phyloP scores from a whole-genome alignment of 1,284 basidiomycete species.

The Leccinum glutinopallens region DNA sequence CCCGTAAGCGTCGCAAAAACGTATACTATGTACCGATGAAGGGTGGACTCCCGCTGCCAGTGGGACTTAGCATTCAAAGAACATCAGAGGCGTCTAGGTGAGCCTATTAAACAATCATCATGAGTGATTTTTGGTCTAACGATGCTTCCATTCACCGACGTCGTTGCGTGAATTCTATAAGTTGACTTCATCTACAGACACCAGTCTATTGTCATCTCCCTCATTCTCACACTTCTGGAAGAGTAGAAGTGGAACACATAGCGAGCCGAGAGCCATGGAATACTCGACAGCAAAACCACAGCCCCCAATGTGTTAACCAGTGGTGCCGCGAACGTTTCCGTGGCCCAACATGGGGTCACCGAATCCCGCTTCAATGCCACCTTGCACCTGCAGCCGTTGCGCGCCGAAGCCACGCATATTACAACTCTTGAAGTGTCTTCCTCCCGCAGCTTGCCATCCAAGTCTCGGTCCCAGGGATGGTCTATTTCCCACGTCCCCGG shows the following conservation, averaged over 20 bases:
- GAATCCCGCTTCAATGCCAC: slow-evolving; percentile 3
- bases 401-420: not conserved
- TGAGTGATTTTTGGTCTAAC: slow-evolving; percentile 3
- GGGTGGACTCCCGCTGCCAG: slow-evolving; percentile 62
- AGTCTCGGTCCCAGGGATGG: not conserved
- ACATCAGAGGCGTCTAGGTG: slow-evolving; percentile 91
- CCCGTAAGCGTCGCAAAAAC: slow-evolving; percentile 84
- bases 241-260: slow-evolving; percentile 86
- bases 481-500: not conserved
- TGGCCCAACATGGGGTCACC: slow-evolving; percentile 2
- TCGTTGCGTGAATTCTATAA: slow-evolving; percentile 80
- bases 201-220: slow-evolving; percentile 92
- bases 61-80: slow-evolving; percentile 84
- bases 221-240: slow-evolving; percentile 80
- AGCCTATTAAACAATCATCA: slow-evolving; percentile 28
- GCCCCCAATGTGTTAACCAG: slow-evolving; percentile 8
- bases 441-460: slow-evolving; percentile 4
- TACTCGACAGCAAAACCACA: slow-evolving; percentile 1
- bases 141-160: slow-evolving; percentile 62
- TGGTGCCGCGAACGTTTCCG: slow-evolving; percentile 11
- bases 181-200: slow-evolving; percentile 92
- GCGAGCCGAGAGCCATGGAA: slow-evolving; percentile 57
- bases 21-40: slow-evolving; percentile 60
- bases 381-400: not conserved
- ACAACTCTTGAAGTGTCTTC: slow-evolving; percentile 2